Evolutionary conservation across 1,284 basidiomycete genomes (phyloP), one percentile per base, ranked within the genome.

Genomic region (Athelia sp.): DNA sequence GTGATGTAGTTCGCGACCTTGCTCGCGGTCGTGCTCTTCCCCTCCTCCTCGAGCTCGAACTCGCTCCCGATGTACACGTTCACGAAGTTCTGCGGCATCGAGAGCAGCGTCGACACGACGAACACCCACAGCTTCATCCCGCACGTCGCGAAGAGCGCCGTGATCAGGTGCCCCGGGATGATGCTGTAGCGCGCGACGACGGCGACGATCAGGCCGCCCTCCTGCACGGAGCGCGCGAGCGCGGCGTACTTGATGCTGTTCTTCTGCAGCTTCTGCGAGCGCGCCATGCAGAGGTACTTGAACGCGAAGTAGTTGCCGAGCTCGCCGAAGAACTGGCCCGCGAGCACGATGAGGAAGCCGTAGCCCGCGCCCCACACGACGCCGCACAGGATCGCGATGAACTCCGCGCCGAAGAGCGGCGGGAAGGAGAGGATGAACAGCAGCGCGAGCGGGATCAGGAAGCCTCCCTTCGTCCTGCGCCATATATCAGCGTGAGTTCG

Each of bases 141-240:
- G 51, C 81, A 82, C 1, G 83, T 79, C 1, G 84, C 72, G 57
- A 87, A 87, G 3, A 86, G 74, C 18, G 80, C 81, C 0, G 84
- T 82, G 1, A 75, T 75, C 52, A 78, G 78, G 49, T 77, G 77
- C 15, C 78, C 80, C 0, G 86, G 85, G 22, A 87, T 78, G 15
- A 81, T 81, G 46, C 77, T 80, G 35, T 81, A 68, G 44, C 84
- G 71, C 2, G 74, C 79, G 19, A 82, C 67, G 43, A 84, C 64
- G 3, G 82, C 75, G 49, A 87, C 71, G 56, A 70, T 73, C 66
- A 87, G 82, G 1, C 84, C 83, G 13, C 85, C 85, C n/a, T 85
- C 79, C 9, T 82, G 68, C 18, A 86, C 76, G 43, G 84, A 72
- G 56, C 74, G 75, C 13, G 82, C 79, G 46, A 88, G 71, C 61